phyloP scores from a whole-genome alignment of 805 yeast species.

The Wickerhamiella occidentalis region DNA sequence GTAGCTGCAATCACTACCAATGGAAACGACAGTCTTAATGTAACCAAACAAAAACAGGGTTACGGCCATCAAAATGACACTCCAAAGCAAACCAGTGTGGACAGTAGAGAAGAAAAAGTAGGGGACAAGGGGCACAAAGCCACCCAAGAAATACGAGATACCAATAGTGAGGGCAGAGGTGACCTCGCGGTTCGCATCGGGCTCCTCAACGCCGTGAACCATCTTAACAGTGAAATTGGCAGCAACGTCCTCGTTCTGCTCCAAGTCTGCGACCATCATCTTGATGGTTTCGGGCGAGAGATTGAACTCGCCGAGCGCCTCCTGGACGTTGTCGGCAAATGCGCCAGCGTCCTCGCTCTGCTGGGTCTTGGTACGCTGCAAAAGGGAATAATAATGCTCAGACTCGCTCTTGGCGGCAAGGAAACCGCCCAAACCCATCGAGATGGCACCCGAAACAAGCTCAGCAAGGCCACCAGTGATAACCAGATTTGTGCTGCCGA shows the following conservation, averaged over 20 bases:
- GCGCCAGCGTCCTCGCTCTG: slow-evolving; percentile 23
- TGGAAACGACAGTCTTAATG: slow-evolving; percentile 69
- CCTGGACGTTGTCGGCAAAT: slow-evolving; percentile 68
- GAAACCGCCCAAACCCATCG: slow-evolving; percentile 97
- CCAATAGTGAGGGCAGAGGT: slow-evolving; percentile 88
- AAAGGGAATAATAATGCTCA: slow-evolving; percentile 25
- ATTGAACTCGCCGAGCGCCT: slow-evolving; percentile 60
- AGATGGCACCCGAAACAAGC: slow-evolving; percentile 89
- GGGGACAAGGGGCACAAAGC: slow-evolving; percentile 81
- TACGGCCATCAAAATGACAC: slow-evolving; percentile 69
- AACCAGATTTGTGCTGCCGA: slow-evolving; percentile 81
- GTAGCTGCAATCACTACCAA: slow-evolving; percentile 62
- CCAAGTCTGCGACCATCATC: slow-evolving; percentile 64
- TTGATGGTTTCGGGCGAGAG: slow-evolving; percentile 60
- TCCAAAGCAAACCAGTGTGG: slow-evolving; percentile 58
- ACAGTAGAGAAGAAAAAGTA: slow-evolving; percentile 75
- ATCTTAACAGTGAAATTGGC: slow-evolving; percentile 76
- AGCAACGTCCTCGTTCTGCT: slow-evolving; percentile 62
- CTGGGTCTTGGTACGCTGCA: slow-evolving; percentile 22
- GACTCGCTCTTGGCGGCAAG: slow-evolving; percentile 84
- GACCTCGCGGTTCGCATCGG: slow-evolving; percentile 81
- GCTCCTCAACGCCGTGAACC: slow-evolving; percentile 91
- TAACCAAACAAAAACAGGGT: slow-evolving; percentile 83
- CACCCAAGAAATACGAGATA: slow-evolving; percentile 77
- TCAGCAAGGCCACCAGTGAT: slow-evolving; percentile 98